Conservation (phyloP, 2,329 filamentous ascomycete genomes). For the Fusarium pininemorale region DNA sequence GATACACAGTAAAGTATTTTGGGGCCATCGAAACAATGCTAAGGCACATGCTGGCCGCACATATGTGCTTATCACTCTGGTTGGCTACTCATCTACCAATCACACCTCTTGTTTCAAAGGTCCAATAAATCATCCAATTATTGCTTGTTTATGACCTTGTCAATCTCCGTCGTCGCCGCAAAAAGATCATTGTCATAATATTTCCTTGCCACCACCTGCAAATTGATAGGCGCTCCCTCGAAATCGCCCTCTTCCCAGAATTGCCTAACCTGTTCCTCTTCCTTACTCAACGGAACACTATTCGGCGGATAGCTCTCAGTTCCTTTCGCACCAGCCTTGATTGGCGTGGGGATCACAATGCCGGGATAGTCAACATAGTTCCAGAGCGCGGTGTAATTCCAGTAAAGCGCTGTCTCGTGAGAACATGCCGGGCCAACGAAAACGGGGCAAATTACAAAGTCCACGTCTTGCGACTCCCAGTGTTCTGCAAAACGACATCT, state of each 20-base stretch:
- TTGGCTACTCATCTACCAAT: neutral
- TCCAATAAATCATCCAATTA: neutral
- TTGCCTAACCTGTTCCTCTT: constrained; percentile 36
- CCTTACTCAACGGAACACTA: neutral
- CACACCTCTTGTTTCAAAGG: neutral
- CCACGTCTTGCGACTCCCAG: constrained; percentile 49
- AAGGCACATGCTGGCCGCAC: neutral
- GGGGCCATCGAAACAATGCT: rapidly evolving
- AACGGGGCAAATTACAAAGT: constrained; percentile 42
- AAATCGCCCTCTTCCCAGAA: constrained; percentile 48
- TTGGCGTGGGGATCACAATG: constrained; percentile 47
- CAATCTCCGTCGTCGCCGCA: neutral
- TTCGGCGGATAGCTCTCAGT: neutral
- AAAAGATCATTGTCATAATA: constrained; percentile 43
- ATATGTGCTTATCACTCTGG: neutral
- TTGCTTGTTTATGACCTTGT: neutral
- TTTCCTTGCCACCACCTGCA: constrained; percentile 48
- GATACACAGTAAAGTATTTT: rapidly evolving
- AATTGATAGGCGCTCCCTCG: constrained; percentile 46
- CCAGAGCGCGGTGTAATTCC: constrained; percentile 50
- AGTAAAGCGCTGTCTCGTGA: constrained; percentile 49
- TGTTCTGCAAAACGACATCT: constrained; percentile 44
- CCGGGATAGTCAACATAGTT: constrained; percentile 51
- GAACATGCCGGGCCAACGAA: constrained; percentile 43
- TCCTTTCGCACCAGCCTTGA: constrained; percentile 16